phyloP scores from a whole-genome alignment of 148 eudicot genomes.

The Fagopyrum homotropicum region DNA sequence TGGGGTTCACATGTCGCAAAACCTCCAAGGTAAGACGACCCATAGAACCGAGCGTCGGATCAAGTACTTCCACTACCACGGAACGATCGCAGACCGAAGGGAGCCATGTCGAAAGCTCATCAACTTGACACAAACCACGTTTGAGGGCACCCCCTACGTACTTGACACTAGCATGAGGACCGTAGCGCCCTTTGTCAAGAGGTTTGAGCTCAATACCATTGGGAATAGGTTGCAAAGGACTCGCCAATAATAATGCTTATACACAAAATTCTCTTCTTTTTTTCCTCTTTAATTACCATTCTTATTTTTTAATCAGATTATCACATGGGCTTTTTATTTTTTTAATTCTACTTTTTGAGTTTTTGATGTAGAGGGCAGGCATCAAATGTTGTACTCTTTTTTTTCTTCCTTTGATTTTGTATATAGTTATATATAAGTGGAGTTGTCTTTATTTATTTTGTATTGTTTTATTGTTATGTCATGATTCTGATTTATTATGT shows the following conservation, averaged over 20 bases:
- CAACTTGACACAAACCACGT: slow-evolving; percentile 24
- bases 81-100: slow-evolving; percentile 44
- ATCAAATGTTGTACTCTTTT: neutral
- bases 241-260: slow-evolving; percentile 25
- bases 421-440: neutral
- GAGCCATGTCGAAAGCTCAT: slow-evolving; percentile 52
- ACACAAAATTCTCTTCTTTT: neutral
- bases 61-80: slow-evolving; percentile 75
- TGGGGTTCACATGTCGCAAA: slow-evolving; percentile 77
- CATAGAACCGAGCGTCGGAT: slow-evolving; percentile 38
- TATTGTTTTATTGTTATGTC: neutral
- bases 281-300: neutral
- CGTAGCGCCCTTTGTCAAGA: slow-evolving; percentile 41
- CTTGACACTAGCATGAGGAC: slow-evolving; percentile 44
- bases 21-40: slow-evolving; percentile 42
- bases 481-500: slow-evolving; percentile 2
- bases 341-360: neutral
- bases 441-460: neutral
- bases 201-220: slow-evolving; percentile 54
- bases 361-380: neutral
- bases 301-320: neutral
- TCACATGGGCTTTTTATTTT: neutral
- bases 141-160: slow-evolving; percentile 43
- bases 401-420: neutral
- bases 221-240: slow-evolving; percentile 45